These are phyloP conservation scores for Schoenoplectus triqueter DNA, from an alignment of 202 grass and related monocot genomes.

Conservation along the genomic window DNA sequence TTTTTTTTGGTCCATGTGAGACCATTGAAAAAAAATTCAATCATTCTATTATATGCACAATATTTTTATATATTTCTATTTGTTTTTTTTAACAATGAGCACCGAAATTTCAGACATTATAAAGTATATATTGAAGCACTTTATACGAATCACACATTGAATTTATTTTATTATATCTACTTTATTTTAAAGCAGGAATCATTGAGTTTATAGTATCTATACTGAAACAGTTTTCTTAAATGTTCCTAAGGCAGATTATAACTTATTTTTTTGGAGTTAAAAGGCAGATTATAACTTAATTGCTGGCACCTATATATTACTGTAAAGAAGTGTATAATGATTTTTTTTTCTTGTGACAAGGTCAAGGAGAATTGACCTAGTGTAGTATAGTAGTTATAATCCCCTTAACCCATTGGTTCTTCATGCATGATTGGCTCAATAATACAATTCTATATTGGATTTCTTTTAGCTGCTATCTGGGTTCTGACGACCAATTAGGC, in stretches of 20 bases:
- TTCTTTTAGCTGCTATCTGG: conserved; percentile 18
- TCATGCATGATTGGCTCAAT: conserved; percentile 38
- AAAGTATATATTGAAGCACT: too few species aligned
- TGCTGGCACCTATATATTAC: neutral
- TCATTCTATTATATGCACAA: too few species aligned
- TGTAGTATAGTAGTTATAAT: conserved; percentile 3
- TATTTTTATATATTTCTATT: too few species aligned
- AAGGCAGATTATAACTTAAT: neutral
- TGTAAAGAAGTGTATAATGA: conserved; percentile 8
- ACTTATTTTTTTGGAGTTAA: too few species aligned
- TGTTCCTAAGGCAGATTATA: neutral
- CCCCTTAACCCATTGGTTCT: neutral
- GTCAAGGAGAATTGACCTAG: conserved; percentile 6
- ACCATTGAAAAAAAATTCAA: too few species aligned
- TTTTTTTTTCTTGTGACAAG: neutral
- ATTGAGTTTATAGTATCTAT: neutral
- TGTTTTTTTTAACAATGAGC: too few species aligned
- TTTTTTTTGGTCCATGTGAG: too few species aligned
- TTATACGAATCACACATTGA: too few species aligned
- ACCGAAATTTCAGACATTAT: too few species aligned
- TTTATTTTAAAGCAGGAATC: too few species aligned
- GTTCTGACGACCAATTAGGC: neutral
- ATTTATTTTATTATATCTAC: too few species aligned
- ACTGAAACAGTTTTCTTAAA: neutral
- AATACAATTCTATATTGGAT: conserved; percentile 37